These are phyloP conservation scores for Thielaviopsis euricoi DNA, from an alignment of 2,329 filamentous ascomycete species.

Conservation along the genomic window DNA sequence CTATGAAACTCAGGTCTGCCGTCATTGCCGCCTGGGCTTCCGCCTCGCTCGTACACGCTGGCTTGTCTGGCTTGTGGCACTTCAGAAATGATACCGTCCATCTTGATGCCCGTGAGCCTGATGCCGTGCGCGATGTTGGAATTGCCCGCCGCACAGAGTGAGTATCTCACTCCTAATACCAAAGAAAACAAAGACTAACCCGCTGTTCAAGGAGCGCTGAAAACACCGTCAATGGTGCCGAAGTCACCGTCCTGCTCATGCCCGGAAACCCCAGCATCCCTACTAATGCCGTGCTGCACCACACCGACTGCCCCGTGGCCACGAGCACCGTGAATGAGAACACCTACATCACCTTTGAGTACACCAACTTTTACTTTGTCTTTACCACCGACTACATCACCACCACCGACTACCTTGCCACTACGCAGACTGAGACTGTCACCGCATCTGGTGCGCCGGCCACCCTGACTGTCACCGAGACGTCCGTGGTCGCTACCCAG, in stretches of 20 bases:
- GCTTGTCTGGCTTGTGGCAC: neutral
- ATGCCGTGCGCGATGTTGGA: neutral
- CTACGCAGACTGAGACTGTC: constrained; percentile 10
- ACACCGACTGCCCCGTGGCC: constrained; percentile 2
- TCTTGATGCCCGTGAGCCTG: neutral
- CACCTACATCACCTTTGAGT: constrained; percentile 13
- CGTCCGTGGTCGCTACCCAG: neutral
- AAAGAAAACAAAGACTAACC: neutral
- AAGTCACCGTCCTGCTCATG: neutral
- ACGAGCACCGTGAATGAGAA: constrained; percentile 9
- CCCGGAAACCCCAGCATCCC: neutral
- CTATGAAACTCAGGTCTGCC: neutral
- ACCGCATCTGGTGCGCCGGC: neutral
- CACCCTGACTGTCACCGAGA: constrained; percentile 8
- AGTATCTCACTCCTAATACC: neutral
- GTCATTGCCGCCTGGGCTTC: neutral
- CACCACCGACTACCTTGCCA: constrained; percentile 11
- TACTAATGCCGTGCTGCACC: neutral
- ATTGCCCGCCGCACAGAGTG: neutral
- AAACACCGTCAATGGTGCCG: neutral
- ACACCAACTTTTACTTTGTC: constrained; percentile 14
- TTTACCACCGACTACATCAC: constrained; percentile 12
- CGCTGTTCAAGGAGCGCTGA: neutral
- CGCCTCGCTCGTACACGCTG: neutral
- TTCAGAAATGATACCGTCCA: neutral